phyloP scores from a whole-genome alignment of 1,284 basidiomycete species.

The Coniferiporia sulphurascens region DNA sequence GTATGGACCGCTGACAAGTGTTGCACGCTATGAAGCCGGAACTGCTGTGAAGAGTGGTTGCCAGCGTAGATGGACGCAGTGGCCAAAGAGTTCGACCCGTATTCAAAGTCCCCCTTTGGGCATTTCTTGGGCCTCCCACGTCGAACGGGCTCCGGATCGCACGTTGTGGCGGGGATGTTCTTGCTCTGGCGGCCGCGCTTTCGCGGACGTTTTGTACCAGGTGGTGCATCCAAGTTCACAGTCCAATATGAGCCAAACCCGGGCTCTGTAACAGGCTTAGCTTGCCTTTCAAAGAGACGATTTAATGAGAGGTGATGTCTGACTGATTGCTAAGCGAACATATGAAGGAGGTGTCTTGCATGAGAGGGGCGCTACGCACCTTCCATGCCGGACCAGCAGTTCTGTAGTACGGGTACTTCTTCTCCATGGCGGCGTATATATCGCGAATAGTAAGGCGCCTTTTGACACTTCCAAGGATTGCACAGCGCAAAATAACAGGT shows the following conservation, averaged over 20 bases:
- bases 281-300: slow-evolving; percentile 71
- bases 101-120: slow-evolving; percentile 9
- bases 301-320: slow-evolving; percentile 76
- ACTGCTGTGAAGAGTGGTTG: background rate
- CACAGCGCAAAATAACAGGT: slow-evolving; percentile 74
- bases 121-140: slow-evolving; percentile 47
- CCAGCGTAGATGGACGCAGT: slow-evolving; percentile 1
- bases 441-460: slow-evolving; percentile 75
- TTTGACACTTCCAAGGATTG: slow-evolving; percentile 69
- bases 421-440: slow-evolving; percentile 79
- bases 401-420: slow-evolving; percentile 73
- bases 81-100: background rate
- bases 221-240: slow-evolving; percentile 71
- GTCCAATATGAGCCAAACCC: slow-evolving; percentile 84
- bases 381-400: slow-evolving; percentile 78
- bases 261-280: slow-evolving; percentile 73
- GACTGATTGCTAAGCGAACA: slow-evolving; percentile 63
- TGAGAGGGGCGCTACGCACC: slow-evolving; percentile 34
- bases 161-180: slow-evolving; percentile 35
- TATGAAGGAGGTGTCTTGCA: slow-evolving; percentile 12
- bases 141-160: slow-evolving; percentile 14
- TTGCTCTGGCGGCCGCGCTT: slow-evolving; percentile 63
- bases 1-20: background rate
- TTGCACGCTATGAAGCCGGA: slow-evolving; percentile 6
- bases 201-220: slow-evolving; percentile 74